phyloP scores from a whole-genome alignment of 495 filamentous ascomycete genomes.

The Podospora tetraspora region DNA sequence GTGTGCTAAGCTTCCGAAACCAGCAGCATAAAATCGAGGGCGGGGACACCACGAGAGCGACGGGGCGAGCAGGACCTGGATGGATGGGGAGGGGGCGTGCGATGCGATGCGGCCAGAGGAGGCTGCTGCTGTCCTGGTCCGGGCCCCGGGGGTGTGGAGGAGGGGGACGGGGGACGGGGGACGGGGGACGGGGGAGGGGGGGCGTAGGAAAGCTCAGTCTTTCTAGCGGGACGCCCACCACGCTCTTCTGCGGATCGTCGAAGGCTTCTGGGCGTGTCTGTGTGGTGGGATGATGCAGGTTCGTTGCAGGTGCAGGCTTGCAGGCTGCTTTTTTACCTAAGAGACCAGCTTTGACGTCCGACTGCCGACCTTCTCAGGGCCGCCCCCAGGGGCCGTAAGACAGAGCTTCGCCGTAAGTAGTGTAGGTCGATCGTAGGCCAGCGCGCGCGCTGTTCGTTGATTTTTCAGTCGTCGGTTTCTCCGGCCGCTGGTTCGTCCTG shows the following conservation, averaged over 20 bases:
- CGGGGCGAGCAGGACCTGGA: slow-evolving; percentile 1
- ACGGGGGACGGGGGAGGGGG: slow-evolving; percentile 4
- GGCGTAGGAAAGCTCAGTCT: not conserved
- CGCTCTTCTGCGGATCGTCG: slow-evolving; percentile 24
- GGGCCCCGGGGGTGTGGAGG: slow-evolving; percentile 6
- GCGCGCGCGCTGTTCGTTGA: not conserved
- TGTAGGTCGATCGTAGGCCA: not conserved
- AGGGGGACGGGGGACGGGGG: not conserved
- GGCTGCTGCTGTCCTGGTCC: not conserved
- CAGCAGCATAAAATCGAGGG: slow-evolving; percentile 23
- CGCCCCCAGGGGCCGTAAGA: slow-evolving; percentile 8
- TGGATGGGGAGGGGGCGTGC: slow-evolving; percentile 1
- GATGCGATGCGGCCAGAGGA: not conserved
- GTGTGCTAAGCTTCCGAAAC: slow-evolving; percentile 26
- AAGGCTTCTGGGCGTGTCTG: slow-evolving; percentile 21
- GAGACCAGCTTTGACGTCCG: slow-evolving; percentile 21
- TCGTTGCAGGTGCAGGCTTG: slow-evolving; percentile 23
- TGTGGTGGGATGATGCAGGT: slow-evolving; percentile 28
- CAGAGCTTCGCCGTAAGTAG: not conserved
- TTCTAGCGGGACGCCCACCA: slow-evolving; percentile 15
- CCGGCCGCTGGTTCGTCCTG: slow-evolving; percentile 1
- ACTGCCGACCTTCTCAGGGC: slow-evolving; percentile 20
- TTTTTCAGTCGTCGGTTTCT: not conserved
- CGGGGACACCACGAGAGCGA: not conserved
- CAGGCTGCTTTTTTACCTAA: slow-evolving; percentile 21